Evolutionary conservation across 441 rosid genomes (phyloP).

Genomic region (Aquilaria agallochum): DNA sequence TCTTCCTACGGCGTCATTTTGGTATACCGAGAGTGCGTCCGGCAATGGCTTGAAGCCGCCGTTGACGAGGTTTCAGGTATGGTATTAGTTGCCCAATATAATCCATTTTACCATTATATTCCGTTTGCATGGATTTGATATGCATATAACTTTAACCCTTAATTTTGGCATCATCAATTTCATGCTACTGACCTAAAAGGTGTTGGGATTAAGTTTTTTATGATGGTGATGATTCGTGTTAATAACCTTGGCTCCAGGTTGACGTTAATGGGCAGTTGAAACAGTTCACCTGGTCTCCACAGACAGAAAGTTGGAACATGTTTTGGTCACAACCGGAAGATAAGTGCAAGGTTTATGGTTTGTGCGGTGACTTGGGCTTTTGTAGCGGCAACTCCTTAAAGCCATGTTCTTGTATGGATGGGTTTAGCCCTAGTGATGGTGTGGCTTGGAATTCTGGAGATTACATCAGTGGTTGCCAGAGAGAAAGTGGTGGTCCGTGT

Average conservation of each 20-base stretch:
- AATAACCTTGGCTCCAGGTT: slow-evolving; percentile 14
- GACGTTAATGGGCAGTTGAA: slow-evolving; percentile 48
- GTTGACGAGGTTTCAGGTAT: slow-evolving; percentile 40
- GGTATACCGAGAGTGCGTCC: slow-evolving; percentile 48
- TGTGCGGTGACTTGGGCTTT: slow-evolving; percentile 69
- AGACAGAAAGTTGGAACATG: slow-evolving; percentile 59
- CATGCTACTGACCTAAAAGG: no score
- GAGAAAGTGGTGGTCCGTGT: slow-evolving; percentile 32
- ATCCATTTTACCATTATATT: no score
- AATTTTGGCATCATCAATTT: no score
- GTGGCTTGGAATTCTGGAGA: slow-evolving; percentile 50
- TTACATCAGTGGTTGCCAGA: slow-evolving; percentile 50
- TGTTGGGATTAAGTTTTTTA: no score
- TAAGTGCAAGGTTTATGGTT: slow-evolving; percentile 53
- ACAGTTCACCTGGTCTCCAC: slow-evolving; percentile 68
- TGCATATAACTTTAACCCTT: no score
- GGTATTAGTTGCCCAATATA: no score
- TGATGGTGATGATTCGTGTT: no score
- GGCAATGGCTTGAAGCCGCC: slow-evolving; percentile 34
- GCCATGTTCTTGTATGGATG: slow-evolving; percentile 58
- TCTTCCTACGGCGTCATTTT: slow-evolving; percentile 51
- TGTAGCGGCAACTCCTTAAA: slow-evolving; percentile 32
- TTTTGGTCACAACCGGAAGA: slow-evolving; percentile 77
- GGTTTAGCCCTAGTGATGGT: slow-evolving; percentile 45
- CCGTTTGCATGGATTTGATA: no score